Base-by-base conservation (phyloP, 2,329 filamentous ascomycete genomes). In the Colletotrichum sp. region DNA sequence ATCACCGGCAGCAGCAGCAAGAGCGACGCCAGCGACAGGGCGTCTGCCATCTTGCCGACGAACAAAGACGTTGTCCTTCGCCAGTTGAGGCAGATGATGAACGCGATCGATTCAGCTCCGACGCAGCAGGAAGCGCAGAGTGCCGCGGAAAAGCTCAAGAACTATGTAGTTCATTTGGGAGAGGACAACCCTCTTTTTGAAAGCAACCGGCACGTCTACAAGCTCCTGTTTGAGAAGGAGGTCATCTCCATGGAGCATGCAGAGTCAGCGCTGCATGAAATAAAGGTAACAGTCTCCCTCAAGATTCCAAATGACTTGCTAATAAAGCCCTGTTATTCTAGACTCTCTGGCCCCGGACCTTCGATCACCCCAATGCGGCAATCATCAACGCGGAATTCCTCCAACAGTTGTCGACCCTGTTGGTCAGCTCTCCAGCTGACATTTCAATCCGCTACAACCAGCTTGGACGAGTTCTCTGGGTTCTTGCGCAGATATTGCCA, bases 311-410 rank as follows among this genome's bases (percentile, higher is more conserved):
- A 0, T 44, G 19, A 44, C 19, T 0, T 44, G 39, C 39, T 44
- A 44, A 44, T 44, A 19, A 44, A 0, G 3, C 1, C 19, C 19
- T 44, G 39, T n/a, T 44, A 1, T 44, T 44, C 39, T n/a, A 44
- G 36, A 11, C 36, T 0, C 8, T n/a, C 36, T 44, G 16, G 16
- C 36, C 36, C 8, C 0, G 0, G 8, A 0, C 8, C 16, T 44
- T 44, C 36, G 0, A 11, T 11, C 0, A 11, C 0, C 36, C 36
- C 5, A 9, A 44, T 0, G 36, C 16, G 36, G 0, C 36, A 11
- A n/a, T 19, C 3, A 0, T 44, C 36, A 44, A 0, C 36, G 16
- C 36, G 36, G 36, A 44, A 0, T 44, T n/a, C 36, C 0, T 44
- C 16, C 16, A 44, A 19, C 36, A 44, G 8, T 44, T 44, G 0